Evolutionary conservation across 2,329 filamentous ascomycete genomes (phyloP), one percentile per base, ranked within the genome.

Genomic region (Trichoderma harzianum): DNA sequence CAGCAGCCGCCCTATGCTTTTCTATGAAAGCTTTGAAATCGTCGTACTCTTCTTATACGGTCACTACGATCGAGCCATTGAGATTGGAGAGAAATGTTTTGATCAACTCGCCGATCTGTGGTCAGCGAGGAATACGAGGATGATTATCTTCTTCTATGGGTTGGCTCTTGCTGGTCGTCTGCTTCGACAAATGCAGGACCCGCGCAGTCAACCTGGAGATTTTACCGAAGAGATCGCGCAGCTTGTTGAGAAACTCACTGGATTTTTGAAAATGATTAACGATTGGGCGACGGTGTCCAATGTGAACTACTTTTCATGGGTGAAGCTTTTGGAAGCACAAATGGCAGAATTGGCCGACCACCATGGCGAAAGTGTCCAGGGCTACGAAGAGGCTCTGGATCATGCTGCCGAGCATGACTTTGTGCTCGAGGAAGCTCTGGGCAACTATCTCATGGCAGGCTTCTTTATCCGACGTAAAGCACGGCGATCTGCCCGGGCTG

Each of bases 381-480:
- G 87, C 58, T 95, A 93, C 76, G 93, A 95, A 78, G 85, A 88
- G 73, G 89, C 90, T 7, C 81, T 94, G 71, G 92, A 95, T 76
- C 92, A 94, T 76, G 88, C 91, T 14, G 86, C 92, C 24, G 85
- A 92, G 70, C 86, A 93, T 75, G 85, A 86, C 57, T 91, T 92
- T 73, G 77, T 87, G 3, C 87, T 94, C 64, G 92, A 95, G 73
- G 91, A 94, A 78, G 92, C 91, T 0, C 84, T 94, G 2, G 88
- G 89, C 18, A 91, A 92, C 77, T 92, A 93, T 77, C 83, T 94
- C 34, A 91, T 94, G 83, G 92, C 90, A 2, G 91, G 91, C 11
- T 91, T 90, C 77, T 89, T 94, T 73, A 84, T 93, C 68, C 85
- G 92, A 16, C 85, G 87, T 73, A 87, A 87, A 14, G 90, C 91